Evolutionary conservation across 768 basidiomycete species (phyloP).

Genomic region (Cyclocybe cylindracea): DNA sequence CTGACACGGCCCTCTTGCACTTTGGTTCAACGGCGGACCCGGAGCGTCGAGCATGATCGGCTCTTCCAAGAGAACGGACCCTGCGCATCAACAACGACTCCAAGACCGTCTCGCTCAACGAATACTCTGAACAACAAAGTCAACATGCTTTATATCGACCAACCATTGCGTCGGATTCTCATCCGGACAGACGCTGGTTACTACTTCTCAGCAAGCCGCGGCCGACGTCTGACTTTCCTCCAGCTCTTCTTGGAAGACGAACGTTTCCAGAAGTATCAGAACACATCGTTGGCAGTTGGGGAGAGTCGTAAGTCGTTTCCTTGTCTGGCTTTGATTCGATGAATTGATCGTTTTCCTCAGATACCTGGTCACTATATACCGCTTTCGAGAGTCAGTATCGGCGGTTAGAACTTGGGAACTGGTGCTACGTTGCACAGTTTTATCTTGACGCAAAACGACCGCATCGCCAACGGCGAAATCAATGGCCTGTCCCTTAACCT

Average conservation of each 20-base stretch:
- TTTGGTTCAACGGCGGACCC: constrained; percentile 73
- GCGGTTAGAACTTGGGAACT: too few species aligned
- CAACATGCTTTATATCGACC: constrained; percentile 62
- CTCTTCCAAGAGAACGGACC: constrained; percentile 78
- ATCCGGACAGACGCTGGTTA: constrained; percentile 48
- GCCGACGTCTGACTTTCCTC: constrained; percentile 59
- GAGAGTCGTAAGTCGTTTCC: constrained; percentile 47
- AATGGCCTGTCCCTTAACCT: constrained; percentile 54
- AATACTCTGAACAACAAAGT: constrained; percentile 56
- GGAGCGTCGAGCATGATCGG: constrained; percentile 62
- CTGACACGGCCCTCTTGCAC: constrained; percentile 63
- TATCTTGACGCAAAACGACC: constrained; percentile 60
- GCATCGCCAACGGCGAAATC: constrained; percentile 47
- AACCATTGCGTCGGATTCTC: constrained; percentile 67
- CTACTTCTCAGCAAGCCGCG: constrained; percentile 55
- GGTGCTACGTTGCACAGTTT: constrained; percentile 19
- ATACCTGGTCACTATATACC: constrained; percentile 70
- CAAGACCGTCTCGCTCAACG: constrained; percentile 47
- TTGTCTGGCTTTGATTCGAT: neutral
- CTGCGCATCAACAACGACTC: constrained; percentile 63
- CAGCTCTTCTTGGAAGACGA: constrained; percentile 64
- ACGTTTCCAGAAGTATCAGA: constrained; percentile 48
- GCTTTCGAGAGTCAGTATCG: constrained; percentile 45
- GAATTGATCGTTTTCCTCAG: constrained; percentile 25
- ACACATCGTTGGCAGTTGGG: constrained; percentile 56